phyloP scores from a whole-genome alignment of 2,329 filamentous ascomycete species.

The Helicocarpus griseus region DNA sequence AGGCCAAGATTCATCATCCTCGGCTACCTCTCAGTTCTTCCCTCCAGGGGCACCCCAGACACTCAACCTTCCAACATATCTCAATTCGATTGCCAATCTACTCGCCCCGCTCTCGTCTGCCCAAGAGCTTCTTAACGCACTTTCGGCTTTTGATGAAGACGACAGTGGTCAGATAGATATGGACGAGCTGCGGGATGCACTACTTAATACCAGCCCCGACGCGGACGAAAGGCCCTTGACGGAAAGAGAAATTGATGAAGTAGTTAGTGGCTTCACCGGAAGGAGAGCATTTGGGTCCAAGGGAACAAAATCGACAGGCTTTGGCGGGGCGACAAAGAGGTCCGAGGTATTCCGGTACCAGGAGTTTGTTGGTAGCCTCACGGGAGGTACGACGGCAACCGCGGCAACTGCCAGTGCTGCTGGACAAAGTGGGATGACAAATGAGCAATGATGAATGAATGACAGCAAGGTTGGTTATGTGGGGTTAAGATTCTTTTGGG shows the following conservation, averaged over 20 bases:
- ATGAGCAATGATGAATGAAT: background rate
- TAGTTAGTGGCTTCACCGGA: slow-evolving; percentile 79
- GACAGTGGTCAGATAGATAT: slow-evolving; percentile 90
- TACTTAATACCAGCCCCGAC: slow-evolving; percentile 74
- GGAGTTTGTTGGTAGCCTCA: slow-evolving; percentile 71
- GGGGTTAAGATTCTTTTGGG: background rate
- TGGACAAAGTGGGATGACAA: background rate
- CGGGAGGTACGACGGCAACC: slow-evolving; percentile 37
- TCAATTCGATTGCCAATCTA: slow-evolving; percentile 69
- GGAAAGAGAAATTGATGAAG: slow-evolving; percentile 69
- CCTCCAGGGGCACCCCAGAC: slow-evolving; percentile 58
- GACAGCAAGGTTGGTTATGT: background rate
- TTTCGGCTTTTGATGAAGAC: slow-evolving; percentile 91
- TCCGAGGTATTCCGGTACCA: slow-evolving; percentile 90
- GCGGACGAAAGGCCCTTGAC: slow-evolving; percentile 54
- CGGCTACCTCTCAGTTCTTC: slow-evolving; percentile 73
- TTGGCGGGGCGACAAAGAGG: slow-evolving; percentile 48
- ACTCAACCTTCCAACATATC: slow-evolving; percentile 74
- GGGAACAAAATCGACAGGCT: slow-evolving; percentile 34
- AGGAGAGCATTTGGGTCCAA: slow-evolving; percentile 67
- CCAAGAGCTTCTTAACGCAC: slow-evolving; percentile 75
- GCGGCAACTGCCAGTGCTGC: background rate
- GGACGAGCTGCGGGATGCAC: slow-evolving; percentile 67
- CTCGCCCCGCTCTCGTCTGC: slow-evolving; percentile 66
- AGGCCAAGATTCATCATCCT: slow-evolving; percentile 64